A percentile compares a stretch with the other conserved stretches of the same genome.
Evolutionary conservation across 108 stramenopile genomes (phyloP).

Genomic region (Skeletonema potamos): DNA sequence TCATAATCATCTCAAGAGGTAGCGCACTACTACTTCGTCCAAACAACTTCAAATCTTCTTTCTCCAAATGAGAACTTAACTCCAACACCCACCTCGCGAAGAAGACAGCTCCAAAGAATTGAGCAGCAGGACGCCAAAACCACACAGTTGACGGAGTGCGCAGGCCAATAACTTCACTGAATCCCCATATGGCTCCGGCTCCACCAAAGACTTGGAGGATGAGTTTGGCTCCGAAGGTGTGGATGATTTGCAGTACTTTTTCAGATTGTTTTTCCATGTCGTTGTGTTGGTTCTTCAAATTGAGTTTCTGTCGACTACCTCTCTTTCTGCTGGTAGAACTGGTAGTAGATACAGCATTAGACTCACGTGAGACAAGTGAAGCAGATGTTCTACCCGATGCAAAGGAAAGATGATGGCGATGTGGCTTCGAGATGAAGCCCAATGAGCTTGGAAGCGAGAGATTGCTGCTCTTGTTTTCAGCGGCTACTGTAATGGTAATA

Average conservation of each 20-base stretch:
- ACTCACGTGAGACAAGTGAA: too few species aligned
- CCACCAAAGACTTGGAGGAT: conserved; percentile 61
- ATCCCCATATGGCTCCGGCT: conserved; percentile 62
- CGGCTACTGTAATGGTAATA: too few species aligned
- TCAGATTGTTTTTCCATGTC: neutral
- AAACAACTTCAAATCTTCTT: neutral
- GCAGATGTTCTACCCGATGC: too few species aligned
- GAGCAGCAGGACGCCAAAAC: conserved; percentile 59
- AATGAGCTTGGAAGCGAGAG: too few species aligned
- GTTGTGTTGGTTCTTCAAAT: neutral
- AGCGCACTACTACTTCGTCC: neutral
- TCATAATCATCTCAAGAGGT: too few species aligned
- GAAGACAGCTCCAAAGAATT: conserved; percentile 47
- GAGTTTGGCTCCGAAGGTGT: conserved; percentile 38
- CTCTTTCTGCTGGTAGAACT: conserved; percentile 7
- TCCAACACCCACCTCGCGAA: conserved; percentile 33
- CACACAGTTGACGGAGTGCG: conserved; percentile 33
- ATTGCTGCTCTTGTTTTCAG: too few species aligned
- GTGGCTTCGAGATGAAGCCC: too few species aligned
- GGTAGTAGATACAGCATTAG: too few species aligned
- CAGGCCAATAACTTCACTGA: conserved; percentile 55
- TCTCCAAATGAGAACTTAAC: neutral
- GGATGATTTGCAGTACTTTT: neutral
- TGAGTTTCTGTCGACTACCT: neutral
- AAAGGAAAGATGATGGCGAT: too few species aligned